Evolutionary conservation across 2,329 filamentous ascomycete species (phyloP).

Genomic region (Aureobasidium sp.): DNA sequence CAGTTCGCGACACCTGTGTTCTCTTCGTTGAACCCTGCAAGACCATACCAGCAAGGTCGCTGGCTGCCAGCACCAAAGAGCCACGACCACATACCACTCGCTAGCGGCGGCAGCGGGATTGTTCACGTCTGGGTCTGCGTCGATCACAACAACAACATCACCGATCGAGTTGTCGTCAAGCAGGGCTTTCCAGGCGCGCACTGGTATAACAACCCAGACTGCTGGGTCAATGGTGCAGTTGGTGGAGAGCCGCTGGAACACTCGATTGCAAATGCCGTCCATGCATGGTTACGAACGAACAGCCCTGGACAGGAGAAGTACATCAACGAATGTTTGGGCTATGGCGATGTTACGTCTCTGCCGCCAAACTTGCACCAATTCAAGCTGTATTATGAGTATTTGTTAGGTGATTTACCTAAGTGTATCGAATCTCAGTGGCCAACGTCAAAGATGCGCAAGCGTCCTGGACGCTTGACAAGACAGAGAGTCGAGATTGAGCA

Average conservation of each 20-base stretch:
- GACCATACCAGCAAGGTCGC: neutral
- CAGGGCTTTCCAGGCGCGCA: neutral
- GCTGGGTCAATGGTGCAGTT: neutral
- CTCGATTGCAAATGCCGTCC: neutral
- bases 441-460: neutral
- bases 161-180: conserved; percentile 5
- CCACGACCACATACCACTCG: neutral
- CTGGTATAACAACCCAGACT: neutral
- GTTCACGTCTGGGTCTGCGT: neutral
- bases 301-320: neutral
- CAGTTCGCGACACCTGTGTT: neutral
- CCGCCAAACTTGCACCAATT: neutral
- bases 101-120: neutral
- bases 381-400: conserved; percentile 7
- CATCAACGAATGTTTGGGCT: conserved; percentile 1
- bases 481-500: neutral
- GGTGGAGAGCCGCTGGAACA: conserved; percentile 3
- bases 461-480: neutral
- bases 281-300: neutral
- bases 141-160: neutral
- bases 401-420: neutral
- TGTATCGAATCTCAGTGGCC: neutral
- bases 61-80: neutral
- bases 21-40: no score
- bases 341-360: neutral